phyloP scores from a whole-genome alignment of 148 eudicot species.

The Persicaria tinctoria region DNA sequence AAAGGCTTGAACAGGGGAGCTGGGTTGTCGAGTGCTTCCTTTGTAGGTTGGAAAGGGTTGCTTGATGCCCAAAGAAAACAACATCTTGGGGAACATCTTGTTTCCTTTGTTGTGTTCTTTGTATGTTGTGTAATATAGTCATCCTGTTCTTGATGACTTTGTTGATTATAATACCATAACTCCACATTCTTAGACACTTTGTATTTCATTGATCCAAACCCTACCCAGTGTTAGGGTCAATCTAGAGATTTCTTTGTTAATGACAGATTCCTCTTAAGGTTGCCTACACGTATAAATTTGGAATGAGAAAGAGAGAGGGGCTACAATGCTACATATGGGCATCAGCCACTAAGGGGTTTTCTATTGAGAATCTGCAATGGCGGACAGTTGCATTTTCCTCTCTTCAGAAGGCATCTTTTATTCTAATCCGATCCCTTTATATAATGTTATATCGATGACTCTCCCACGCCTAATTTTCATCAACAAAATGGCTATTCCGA shows the following conservation, averaged over 20 bases:
- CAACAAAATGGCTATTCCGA: slow-evolving; percentile 58
- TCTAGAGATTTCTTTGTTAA: too few species aligned
- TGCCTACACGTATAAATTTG: slow-evolving; percentile 22
- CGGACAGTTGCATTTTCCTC: not conserved
- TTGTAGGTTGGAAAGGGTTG: not conserved
- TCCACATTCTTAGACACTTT: too few species aligned
- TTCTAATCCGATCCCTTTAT: not conserved
- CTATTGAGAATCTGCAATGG: slow-evolving; percentile 14
- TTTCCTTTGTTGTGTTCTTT: too few species aligned
- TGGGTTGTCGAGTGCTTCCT: too few species aligned
- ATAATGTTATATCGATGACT: not conserved
- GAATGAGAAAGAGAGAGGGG: slow-evolving; percentile 12
- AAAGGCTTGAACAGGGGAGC: too few species aligned
- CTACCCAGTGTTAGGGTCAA: too few species aligned
- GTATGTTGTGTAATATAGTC: too few species aligned
- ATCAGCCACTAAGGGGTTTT: slow-evolving; percentile 10
- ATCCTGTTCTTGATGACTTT: too few species aligned
- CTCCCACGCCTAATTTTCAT: not conserved
- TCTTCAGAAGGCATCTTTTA: not conserved
- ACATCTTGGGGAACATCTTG: too few species aligned
- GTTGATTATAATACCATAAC: too few species aligned
- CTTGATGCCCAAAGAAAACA: too few species aligned
- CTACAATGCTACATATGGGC: not conserved
- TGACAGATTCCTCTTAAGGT: not conserved
- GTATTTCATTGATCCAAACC: too few species aligned